These are phyloP conservation scores for Termitomyces sp. DNA, from an alignment of 768 basidiomycete genomes.

Conservation along the genomic window DNA sequence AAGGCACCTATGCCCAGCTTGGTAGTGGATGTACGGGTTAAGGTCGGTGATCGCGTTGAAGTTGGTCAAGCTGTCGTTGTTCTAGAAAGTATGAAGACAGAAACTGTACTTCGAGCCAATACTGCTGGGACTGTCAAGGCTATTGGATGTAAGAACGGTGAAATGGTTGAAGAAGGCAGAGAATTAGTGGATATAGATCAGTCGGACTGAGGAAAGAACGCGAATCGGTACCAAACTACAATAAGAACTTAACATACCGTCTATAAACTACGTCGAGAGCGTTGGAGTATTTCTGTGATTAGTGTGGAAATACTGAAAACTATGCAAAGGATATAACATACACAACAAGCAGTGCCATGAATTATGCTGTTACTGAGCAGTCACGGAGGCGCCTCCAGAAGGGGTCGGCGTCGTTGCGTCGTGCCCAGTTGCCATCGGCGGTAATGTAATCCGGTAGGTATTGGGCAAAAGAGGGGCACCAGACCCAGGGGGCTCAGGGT, in stretches of 20 bases:
- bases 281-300: background rate
- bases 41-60: slow-evolving; percentile 71
- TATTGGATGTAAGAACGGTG: slow-evolving; percentile 76
- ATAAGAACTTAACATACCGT: background rate
- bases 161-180: slow-evolving; percentile 87
- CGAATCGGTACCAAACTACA: background rate
- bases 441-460: slow-evolving; percentile 26
- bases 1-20: slow-evolving; percentile 92
- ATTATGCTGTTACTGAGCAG: background rate
- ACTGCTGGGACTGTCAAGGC: slow-evolving; percentile 62
- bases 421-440: slow-evolving; percentile 35
- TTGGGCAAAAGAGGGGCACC: slow-evolving; percentile 48
- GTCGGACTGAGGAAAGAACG: slow-evolving; percentile 3
- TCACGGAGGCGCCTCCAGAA: slow-evolving; percentile 12
- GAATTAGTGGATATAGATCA: slow-evolving; percentile 70
- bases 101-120: slow-evolving; percentile 78
- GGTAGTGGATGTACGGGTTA: slow-evolving; percentile 83
- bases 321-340: background rate
- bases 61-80: slow-evolving; percentile 79
- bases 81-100: slow-evolving; percentile 97
- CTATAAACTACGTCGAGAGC: background rate
- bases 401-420: slow-evolving; percentile 45
- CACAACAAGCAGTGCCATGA: background rate
- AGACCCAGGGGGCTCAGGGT: slow-evolving; percentile 52
- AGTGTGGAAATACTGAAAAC: too few species aligned